Evolutionary conservation across 768 basidiomycete species (phyloP).

Genomic region (Suillus bovinus): DNA sequence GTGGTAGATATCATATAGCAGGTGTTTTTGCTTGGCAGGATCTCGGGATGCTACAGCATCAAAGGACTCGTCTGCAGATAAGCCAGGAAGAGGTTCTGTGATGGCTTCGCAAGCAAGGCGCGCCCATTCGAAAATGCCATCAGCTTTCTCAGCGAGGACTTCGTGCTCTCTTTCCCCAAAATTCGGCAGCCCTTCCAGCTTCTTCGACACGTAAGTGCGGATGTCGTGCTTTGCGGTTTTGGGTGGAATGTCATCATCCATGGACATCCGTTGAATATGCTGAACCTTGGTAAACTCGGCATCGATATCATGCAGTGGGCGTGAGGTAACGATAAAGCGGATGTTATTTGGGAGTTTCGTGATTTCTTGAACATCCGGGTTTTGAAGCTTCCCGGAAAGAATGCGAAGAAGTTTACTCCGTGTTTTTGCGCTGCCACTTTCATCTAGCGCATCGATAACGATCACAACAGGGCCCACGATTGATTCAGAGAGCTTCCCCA

Average conservation of each 20-base stretch:
- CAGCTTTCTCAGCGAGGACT: slow-evolving; percentile 3
- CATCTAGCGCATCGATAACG: slow-evolving; percentile 28
- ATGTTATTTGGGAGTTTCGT: slow-evolving; percentile 6
- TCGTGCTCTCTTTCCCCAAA: slow-evolving; percentile 1
- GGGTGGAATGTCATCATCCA: slow-evolving; percentile 11
- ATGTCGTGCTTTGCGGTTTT: slow-evolving; percentile 2
- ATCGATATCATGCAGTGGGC: slow-evolving; percentile 7
- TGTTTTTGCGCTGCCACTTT: slow-evolving; percentile 7
- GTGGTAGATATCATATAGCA: slow-evolving; percentile 8
- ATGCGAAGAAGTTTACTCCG: slow-evolving; percentile 16
- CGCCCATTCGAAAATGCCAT: slow-evolving; percentile 13
- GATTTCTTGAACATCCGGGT: not conserved
- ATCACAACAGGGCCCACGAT: slow-evolving; percentile 23
- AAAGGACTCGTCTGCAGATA: slow-evolving; percentile 3
- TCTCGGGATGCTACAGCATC: not conserved
- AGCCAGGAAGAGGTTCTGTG: not conserved
- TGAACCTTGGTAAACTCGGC: not conserved
- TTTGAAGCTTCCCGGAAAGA: not conserved
- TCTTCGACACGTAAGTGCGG: slow-evolving; percentile 5
- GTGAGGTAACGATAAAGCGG: slow-evolving; percentile 15
- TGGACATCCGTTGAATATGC: slow-evolving; percentile 1
- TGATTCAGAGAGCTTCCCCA: not conserved
- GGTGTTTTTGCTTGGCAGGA: not conserved
- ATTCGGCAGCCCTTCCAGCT: not conserved
- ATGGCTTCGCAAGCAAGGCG: slow-evolving; percentile 13